Evolutionary conservation across 257 asterid genomes (phyloP), one percentile per base, ranked within the genome.

Genomic region (Fraxinus pennsylvanica): DNA sequence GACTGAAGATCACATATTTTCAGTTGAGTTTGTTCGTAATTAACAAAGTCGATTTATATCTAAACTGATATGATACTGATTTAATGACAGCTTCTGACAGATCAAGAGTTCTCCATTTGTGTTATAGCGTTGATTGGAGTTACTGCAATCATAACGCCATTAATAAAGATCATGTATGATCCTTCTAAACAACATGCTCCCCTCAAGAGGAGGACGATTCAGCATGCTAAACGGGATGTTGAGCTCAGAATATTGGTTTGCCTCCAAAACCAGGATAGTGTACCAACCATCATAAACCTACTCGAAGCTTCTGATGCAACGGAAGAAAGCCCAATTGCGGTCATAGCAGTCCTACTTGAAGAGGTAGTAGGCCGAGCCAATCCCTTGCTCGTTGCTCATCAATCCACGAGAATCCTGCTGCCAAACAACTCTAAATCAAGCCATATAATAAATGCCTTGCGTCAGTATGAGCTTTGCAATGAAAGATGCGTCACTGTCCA

Each of bases 321-420:
- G 0, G 88, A 90, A 43, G 68, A 78, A 3, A 90, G 85, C 84
- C 98, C 94, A 0, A 77, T 94, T 0, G 84, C 92, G 0, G 94
- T 94, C 72, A 84, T 92, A 15, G 93, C 93, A 0, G 87, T 94
- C 76, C 69, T 90, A 4, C 89, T 90, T 8, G 89, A 79, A n/a
- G 94, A 94, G 87, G 88, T 91, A 0, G 87, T 84, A 0, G 97
- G 93, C 8, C 89, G 94, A n/a, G 85, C 96, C 68, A 89, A 92
- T 8, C 88, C 89, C 7, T 85, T 94, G 87, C 92, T 94, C 32
- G 89, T 92, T 25, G 85, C 92, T 3, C 97, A 90, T 13, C 96
- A 94, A 39, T 78, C 91, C 9, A 87, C 88, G 0, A 87, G 90
- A 2, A 54, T 77, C 0, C 67, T 92, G 25, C 89, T 81, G 25